Evolutionary conservation across 306 rosid genomes (phyloP), one percentile per base, ranked within the genome.

Genomic region (Malus sieversii): DNA sequence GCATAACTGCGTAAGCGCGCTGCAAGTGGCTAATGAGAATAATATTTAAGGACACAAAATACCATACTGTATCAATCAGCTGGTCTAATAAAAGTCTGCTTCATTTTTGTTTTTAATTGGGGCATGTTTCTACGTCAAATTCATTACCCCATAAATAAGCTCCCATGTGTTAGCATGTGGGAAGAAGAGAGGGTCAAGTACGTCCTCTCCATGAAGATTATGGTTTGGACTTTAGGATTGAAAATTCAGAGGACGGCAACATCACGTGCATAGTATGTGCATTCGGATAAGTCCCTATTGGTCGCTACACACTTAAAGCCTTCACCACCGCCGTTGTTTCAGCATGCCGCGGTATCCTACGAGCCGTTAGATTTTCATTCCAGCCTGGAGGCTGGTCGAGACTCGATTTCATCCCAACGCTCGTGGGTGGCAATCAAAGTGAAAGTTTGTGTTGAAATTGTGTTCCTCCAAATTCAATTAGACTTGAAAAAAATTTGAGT

Each of bases 311-410:
- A 16, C 27, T 35, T 1, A 45, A 25, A 45, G 79, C 68, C 79
- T 73, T 20, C 61, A 86, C 76, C 79, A 0, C 4, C n/a, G 53
- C 84, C 81, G 81, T 68, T 12, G 82, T 48, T 66, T 33, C 8
- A 35, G 22, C 18, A 8, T 4, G 18, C 12, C 70, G 77, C 18
- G 82, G 85, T 77, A 53, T 15, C 75, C n/a, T 66, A 53, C 4
- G 16, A 71, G 4, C 73, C 72, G 66, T 66, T 46, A 0, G 73
- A 66, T 65, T 48, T 11, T 20, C 2, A 3, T 30, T n/a, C 20
- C 51, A 63, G 46, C 65, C 55, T 48, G 55, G 20, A 48, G 20
- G 55, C 45, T 19, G 61, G 70, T 74, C 29, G 20, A 11, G 14
- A 58, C 12, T 29, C 38, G 23, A 45, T 10, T 46, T 20, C 40